A percentile compares a stretch with the other conserved stretches of the same genome.
phyloP scores from a whole-genome alignment of 164 flowering plant species.

The Magnolia changhungtana region DNA sequence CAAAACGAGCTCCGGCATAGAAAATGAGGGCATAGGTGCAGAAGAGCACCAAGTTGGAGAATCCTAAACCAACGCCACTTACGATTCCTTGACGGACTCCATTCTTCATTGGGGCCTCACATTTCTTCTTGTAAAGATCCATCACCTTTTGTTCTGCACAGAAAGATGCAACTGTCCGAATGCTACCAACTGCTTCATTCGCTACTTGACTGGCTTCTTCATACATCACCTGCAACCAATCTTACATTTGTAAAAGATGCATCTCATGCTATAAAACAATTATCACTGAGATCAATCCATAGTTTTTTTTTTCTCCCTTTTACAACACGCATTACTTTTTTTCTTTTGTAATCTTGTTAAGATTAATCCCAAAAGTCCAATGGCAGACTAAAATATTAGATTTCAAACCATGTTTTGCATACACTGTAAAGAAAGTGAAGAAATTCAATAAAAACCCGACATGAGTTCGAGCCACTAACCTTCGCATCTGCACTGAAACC shows the following conservation, averaged over 20 bases:
- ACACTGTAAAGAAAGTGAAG: too few relatives aligned
- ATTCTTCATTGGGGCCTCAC: conserved; percentile 15
- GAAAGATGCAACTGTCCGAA: conserved; percentile 26
- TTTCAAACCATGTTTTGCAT: too few relatives aligned
- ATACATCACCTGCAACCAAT: conserved; percentile 19
- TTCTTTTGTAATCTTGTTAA: too few relatives aligned
- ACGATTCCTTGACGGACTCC: conserved; percentile 31
- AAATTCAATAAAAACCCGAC: neutral
- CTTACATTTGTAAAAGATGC: too few relatives aligned
- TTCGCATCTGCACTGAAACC: conserved; percentile 49
- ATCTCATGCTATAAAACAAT: too few relatives aligned
- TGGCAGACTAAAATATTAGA: too few relatives aligned
- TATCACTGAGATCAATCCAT: too few relatives aligned
- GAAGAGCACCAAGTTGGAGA: conserved; percentile 20
- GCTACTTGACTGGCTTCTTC: conserved; percentile 26
- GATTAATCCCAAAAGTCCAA: too few relatives aligned
- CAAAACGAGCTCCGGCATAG: conserved; percentile 19
- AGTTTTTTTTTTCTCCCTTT: too few relatives aligned
- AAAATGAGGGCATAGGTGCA: conserved; percentile 15
- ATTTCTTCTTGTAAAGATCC: conserved; percentile 23
- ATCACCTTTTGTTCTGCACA: conserved; percentile 23
- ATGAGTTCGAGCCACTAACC: conserved; percentile 48
- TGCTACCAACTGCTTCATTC: conserved; percentile 21
- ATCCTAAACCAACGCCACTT: conserved; percentile 48
- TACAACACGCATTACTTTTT: too few relatives aligned